Evolutionary conservation across 1,284 basidiomycete species (phyloP).

Genomic region (Lentinula novae-zelandiae): DNA sequence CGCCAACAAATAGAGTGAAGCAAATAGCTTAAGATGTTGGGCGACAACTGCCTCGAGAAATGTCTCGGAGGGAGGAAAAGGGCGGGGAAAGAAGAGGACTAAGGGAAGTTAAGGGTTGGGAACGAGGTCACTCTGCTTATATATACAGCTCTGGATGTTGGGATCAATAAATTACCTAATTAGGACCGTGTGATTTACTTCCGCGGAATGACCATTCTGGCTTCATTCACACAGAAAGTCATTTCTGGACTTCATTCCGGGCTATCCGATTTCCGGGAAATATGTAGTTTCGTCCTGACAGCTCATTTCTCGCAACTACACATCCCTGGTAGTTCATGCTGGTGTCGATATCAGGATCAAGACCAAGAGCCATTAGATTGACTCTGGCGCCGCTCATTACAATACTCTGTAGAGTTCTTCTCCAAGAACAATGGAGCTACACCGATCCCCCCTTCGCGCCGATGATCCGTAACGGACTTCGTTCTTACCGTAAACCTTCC

Average conservation of each 20-base stretch:
- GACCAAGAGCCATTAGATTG: neutral
- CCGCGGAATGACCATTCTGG: neutral
- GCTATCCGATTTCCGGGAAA: neutral
- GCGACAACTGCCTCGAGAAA: conserved; percentile 16
- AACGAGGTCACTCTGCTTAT: conserved; percentile 7
- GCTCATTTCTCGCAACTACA: neutral
- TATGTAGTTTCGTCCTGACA: conserved; percentile 1
- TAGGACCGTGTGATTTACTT: neutral
- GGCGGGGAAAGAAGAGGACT: conserved; percentile 19
- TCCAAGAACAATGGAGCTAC: neutral
- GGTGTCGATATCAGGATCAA: neutral
- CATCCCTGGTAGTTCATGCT: neutral
- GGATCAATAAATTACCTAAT: neutral
- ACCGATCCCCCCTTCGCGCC: conserved; percentile 19
- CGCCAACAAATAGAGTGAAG: conserved; percentile 14
- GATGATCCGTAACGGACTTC: conserved; percentile 20
- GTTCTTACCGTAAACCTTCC: neutral
- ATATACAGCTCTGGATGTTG: neutral
- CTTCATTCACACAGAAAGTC: conserved; percentile 1
- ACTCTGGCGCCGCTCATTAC: neutral
- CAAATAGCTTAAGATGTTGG: conserved; percentile 16
- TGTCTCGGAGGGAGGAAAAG: conserved; percentile 20
- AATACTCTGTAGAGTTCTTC: neutral
- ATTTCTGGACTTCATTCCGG: neutral
- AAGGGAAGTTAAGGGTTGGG: conserved; percentile 24